These are phyloP conservation scores for Brettanomyces bruxellensis DNA, from an alignment of 805 yeast species.

Conservation along the genomic window DNA sequence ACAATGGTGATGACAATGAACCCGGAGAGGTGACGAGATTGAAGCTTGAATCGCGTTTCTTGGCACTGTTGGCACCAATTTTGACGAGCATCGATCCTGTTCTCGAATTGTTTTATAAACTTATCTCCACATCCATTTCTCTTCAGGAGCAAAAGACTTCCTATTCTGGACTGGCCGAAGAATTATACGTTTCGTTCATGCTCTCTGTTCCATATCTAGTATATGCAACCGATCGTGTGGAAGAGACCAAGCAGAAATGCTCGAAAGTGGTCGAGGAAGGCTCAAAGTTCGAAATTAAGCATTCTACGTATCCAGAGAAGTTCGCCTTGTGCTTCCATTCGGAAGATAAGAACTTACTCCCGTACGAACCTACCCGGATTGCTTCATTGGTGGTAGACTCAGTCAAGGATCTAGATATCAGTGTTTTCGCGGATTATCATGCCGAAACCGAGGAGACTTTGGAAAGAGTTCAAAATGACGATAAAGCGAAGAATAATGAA, in stretches of 20 bases:
- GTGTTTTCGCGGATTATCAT: conserved; percentile 29
- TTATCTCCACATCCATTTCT: conserved; percentile 47
- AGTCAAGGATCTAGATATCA: conserved; percentile 30
- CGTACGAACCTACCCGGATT: conserved; percentile 43
- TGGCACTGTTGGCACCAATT: conserved; percentile 58
- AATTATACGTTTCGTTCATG: conserved; percentile 52
- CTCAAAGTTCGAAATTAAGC: conserved; percentile 9
- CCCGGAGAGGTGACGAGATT: conserved; percentile 62
- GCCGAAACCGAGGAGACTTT: conserved; percentile 1
- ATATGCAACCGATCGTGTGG: conserved; percentile 17
- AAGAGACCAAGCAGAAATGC: conserved; percentile 24
- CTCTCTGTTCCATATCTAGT: conserved; percentile 52
- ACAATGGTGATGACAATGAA: conserved; percentile 16
- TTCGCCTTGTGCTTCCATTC: conserved; percentile 30
- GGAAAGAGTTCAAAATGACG: neutral
- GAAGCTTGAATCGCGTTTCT: conserved; percentile 62
- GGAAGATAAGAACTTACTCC: conserved; percentile 26
- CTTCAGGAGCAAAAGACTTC: conserved; percentile 33
- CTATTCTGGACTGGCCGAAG: conserved; percentile 58
- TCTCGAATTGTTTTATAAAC: conserved; percentile 37
- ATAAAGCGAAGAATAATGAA: neutral
- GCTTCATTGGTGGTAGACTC: conserved; percentile 46
- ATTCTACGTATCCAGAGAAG: conserved; percentile 1
- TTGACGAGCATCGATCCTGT: conserved; percentile 36
- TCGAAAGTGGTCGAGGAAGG: conserved; percentile 41